Conservation (phyloP, 495 filamentous ascomycete genomes). For the Alectoria sarmentosa region DNA sequence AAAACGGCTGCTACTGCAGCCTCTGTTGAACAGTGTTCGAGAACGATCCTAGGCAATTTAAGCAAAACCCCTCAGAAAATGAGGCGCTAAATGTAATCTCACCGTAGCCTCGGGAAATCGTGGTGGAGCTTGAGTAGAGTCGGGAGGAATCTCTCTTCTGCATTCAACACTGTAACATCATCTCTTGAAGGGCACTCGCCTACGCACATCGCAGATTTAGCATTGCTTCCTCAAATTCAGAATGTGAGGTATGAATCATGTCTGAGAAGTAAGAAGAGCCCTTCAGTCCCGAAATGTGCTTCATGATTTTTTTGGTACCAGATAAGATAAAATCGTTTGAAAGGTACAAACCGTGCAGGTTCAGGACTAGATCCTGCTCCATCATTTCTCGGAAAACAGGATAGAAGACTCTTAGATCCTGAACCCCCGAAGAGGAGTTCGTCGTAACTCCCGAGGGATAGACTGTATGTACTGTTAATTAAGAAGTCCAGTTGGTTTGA, state of each 20-base stretch:
- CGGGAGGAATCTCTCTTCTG: constrained; percentile 76
- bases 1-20: constrained; percentile 74
- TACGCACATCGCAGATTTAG: neutral
- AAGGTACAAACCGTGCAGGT: constrained; percentile 55
- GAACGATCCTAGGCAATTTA: constrained; percentile 51
- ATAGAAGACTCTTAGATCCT: constrained; percentile 63
- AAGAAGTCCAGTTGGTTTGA: neutral
- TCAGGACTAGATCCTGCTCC: constrained; percentile 52
- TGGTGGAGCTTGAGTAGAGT: constrained; percentile 62
- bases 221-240: neutral
- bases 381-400: constrained; percentile 51
- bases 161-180: constrained; percentile 62
- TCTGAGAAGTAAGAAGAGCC: neutral
- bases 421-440: constrained; percentile 75
- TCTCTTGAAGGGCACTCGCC: constrained; percentile 17
- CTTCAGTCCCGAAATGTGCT: neutral
- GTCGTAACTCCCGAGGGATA: constrained; percentile 57
- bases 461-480: neutral
- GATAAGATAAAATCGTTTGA: constrained; percentile 27
- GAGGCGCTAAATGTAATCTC: neutral
- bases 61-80: neutral
- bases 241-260: neutral
- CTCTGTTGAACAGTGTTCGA: constrained; percentile 73
- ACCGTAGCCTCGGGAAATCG: constrained; percentile 61
- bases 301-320: neutral